Base-by-base conservation (phyloP, 2,329 filamentous ascomycete species). In the Talaromyces pinophilus region DNA sequence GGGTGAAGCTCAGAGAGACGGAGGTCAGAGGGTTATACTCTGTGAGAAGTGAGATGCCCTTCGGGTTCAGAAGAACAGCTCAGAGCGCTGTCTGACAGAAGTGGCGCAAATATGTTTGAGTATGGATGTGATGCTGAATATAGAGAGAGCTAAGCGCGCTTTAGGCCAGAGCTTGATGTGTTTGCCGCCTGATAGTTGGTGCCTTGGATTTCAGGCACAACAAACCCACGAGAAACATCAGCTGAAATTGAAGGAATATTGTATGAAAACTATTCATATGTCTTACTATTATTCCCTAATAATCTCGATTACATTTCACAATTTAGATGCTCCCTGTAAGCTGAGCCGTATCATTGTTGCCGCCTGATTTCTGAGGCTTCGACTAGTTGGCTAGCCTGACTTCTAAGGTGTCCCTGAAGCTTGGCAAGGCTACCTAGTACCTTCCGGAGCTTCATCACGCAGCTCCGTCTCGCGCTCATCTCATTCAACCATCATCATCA, bases 401-500 rank as follows among this genome's bases (percentile, higher is more conserved):
- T 61, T 60, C 40, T 54, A 28, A 64, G 61, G 64, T 40, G 19
- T 17, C 28, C 1, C 33, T 11, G 25, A 35, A 50, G 62, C 57
- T 65, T 59, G 64, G 57, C 66, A 71, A 79, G 77, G 76, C 76
- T 73, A 2, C 46, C 2, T 13, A n/a, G 11, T 48, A 72, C 76
- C 33, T 22, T 22, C 19, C 73, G 70, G 74, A 80, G 78, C 78
- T 80, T 79, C 78, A 77, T 80, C 78, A 80, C 77, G 77, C 72
- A 76, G 73, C 71, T 76, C 65, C 72, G 70, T 59, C 67, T 81
- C 28, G 74, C 74, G 77, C 78, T 67, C 76, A 42, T 62, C 73
- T 78, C 63, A 71, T 80, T 55, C 74, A 80, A 57, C 78, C 77
- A 46, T 60, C 73, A 46, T 60, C 73, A 46, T 60, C 73, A 46